These are phyloP conservation scores for Scheffersomyces quercinus DNA, from an alignment of 1,139 yeast genomes.

Conservation along the genomic window DNA sequence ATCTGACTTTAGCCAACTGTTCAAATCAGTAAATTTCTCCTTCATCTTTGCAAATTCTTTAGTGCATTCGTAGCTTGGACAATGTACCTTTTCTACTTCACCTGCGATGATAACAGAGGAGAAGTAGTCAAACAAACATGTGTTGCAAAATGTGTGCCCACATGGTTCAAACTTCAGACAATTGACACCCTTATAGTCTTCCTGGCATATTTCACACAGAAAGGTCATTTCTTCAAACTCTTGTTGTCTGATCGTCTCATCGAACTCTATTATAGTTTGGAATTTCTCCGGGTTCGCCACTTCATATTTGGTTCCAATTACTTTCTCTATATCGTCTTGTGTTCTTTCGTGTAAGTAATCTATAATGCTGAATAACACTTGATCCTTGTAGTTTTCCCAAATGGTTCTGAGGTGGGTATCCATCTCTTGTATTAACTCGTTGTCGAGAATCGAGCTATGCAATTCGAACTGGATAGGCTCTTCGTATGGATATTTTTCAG, in stretches of 20 bases:
- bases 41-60: slow-evolving; percentile 19
- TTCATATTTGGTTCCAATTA: neutral
- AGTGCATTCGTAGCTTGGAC: slow-evolving; percentile 58
- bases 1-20: slow-evolving; percentile 18
- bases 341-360: slow-evolving; percentile 39
- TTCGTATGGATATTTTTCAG: slow-evolving; percentile 27
- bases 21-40: slow-evolving; percentile 24
- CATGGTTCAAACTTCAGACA: slow-evolving; percentile 48
- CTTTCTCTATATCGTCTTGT: slow-evolving; percentile 11
- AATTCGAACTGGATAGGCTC: slow-evolving; percentile 29
- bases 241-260: slow-evolving; percentile 19
- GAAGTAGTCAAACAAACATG: slow-evolving; percentile 52
- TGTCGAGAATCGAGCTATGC: slow-evolving; percentile 20
- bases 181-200: slow-evolving; percentile 45
- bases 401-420: slow-evolving; percentile 20
- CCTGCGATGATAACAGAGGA: slow-evolving; percentile 49
- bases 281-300: slow-evolving; percentile 14
- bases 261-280: slow-evolving; percentile 14
- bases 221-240: slow-evolving; percentile 43
- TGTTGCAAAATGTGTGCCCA: slow-evolving; percentile 54
- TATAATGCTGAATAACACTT: slow-evolving; percentile 46
- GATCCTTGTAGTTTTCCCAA: slow-evolving; percentile 43
- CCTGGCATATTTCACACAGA: slow-evolving; percentile 62
- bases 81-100: slow-evolving; percentile 53
- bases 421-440: slow-evolving; percentile 14